A percentile compares a stretch with the other conserved stretches of the same genome.
Conservation (phyloP, 768 basidiomycete species). For the Tremella fuciformis region DNA sequence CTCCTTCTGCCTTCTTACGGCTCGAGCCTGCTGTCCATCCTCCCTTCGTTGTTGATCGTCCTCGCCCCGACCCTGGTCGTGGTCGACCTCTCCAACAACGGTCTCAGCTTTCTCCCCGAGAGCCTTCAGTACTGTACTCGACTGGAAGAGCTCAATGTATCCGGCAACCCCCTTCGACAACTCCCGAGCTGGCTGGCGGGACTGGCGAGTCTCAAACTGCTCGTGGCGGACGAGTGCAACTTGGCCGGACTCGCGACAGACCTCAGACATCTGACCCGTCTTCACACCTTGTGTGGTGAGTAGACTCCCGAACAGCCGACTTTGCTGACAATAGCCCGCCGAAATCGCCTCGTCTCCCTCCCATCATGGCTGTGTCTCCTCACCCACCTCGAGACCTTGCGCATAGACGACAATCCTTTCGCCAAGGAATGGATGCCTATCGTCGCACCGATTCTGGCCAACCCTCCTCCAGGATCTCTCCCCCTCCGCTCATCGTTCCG, state of each 20-base stretch:
- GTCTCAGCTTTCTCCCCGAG: conserved; percentile 76
- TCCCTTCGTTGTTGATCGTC: conserved; percentile 67
- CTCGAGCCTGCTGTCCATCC: conserved; percentile 68
- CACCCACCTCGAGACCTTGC: conserved; percentile 73
- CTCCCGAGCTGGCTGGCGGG: conserved; percentile 84
- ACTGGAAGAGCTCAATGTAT: conserved; percentile 91
- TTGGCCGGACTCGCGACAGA: conserved; percentile 71
- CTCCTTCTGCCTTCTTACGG: conserved; percentile 82
- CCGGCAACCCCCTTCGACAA: conserved; percentile 83
- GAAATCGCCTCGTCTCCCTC: conserved; percentile 81
- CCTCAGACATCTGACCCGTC: conserved; percentile 67
- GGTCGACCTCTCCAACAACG: conserved; percentile 88
- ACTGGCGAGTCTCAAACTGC: conserved; percentile 71
- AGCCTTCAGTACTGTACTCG: conserved; percentile 72
- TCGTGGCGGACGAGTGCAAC: conserved; percentile 89
- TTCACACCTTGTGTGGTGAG: conserved; percentile 64
- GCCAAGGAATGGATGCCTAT: conserved; percentile 88
- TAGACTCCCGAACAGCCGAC: neutral
- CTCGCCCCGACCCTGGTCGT: conserved; percentile 78
- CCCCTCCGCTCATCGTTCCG: conserved; percentile 63
- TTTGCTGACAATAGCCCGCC: conserved; percentile 62
- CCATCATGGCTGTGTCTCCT: conserved; percentile 95
- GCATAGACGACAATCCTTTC: conserved; percentile 95
- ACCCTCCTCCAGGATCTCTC: conserved; percentile 49
- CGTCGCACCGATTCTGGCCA: conserved; percentile 75